These are phyloP conservation scores for Chenopodium berlandieri DNA, from an alignment of 148 eudicot species.

Conservation along the genomic window DNA sequence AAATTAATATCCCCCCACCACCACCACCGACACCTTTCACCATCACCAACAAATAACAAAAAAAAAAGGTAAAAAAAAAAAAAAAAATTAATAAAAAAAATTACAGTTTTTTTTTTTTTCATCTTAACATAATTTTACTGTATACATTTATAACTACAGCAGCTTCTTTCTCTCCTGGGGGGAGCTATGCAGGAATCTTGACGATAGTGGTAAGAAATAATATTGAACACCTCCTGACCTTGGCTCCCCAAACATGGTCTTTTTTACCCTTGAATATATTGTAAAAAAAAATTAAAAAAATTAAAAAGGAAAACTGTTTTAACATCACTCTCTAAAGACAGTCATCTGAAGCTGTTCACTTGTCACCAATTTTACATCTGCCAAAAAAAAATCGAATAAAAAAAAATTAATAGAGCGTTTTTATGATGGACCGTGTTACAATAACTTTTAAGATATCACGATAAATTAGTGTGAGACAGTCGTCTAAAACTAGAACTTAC, in stretches of 20 bases:
- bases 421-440: no score
- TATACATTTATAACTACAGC: slow-evolving; percentile 30
- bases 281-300: slow-evolving; percentile 20
- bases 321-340: slow-evolving; percentile 38
- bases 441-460: not conserved
- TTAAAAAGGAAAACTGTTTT: slow-evolving; percentile 31
- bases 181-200: slow-evolving; percentile 28
- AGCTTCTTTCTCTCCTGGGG: slow-evolving; percentile 11
- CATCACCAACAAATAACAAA: slow-evolving; percentile 26
- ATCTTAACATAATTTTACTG: slow-evolving; percentile 25
- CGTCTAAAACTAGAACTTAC: not conserved
- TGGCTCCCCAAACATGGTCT: slow-evolving; percentile 19
- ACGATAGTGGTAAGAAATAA: slow-evolving; percentile 4
- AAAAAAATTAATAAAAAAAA: slow-evolving; percentile 1
- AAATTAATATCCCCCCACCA: slow-evolving; percentile 39
- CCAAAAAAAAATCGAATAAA: not conserved
- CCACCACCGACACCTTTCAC: slow-evolving; percentile 34
- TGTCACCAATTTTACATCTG: slow-evolving; percentile 40
- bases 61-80: not conserved
- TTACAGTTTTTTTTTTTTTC: slow-evolving; percentile 12
- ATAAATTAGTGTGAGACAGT: not conserved
- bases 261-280: slow-evolving; percentile 26
- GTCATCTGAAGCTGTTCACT: slow-evolving; percentile 37
- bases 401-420: not conserved
- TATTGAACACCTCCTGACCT: slow-evolving; percentile 24